phyloP scores from a whole-genome alignment of 345 rosid genomes.

The Erodium maritimum region DNA sequence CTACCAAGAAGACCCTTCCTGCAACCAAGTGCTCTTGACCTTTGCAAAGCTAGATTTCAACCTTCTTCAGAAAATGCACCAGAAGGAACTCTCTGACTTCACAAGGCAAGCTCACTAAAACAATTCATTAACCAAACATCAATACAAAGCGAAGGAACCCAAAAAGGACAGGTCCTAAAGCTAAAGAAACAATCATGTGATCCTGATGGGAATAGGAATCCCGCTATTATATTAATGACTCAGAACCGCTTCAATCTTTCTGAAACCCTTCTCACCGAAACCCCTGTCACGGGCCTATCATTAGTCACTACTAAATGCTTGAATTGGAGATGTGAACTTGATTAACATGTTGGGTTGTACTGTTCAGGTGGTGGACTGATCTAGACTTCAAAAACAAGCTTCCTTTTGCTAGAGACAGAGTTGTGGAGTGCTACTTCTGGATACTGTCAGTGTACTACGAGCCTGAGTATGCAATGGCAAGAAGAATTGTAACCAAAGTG shows the following conservation, averaged over 20 bases:
- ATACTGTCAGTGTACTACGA: slow-evolving; percentile 10
- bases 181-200: too few species aligned
- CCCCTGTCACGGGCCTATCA: too few species aligned
- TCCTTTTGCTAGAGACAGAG: slow-evolving; percentile 20
- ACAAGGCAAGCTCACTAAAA: slow-evolving; percentile 7
- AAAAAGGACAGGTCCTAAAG: too few species aligned
- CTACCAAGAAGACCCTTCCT: slow-evolving; percentile 2
- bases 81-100: slow-evolving; percentile 3
- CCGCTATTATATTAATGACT: too few species aligned
- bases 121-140: too few species aligned
- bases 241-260: too few species aligned
- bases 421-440: slow-evolving; percentile 22
- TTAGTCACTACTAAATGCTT: not conserved
- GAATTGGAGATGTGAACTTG: not conserved
- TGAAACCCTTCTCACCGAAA: too few species aligned
- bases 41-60: slow-evolving; percentile 14
- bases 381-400: slow-evolving; percentile 8
- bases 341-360: not conserved
- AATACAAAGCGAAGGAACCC: too few species aligned
- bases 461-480: slow-evolving; percentile 5
- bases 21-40: not conserved
- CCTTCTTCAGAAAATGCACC: slow-evolving; percentile 8
- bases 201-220: too few species aligned
- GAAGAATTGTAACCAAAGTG: slow-evolving; percentile 12
- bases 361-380: slow-evolving; percentile 22